Percentiles rank a stretch among this genome's conserved stretches.
Evolutionary conservation across 352 stramenopile genomes (phyloP).

Genomic region (Phytophthora sojae): DNA sequence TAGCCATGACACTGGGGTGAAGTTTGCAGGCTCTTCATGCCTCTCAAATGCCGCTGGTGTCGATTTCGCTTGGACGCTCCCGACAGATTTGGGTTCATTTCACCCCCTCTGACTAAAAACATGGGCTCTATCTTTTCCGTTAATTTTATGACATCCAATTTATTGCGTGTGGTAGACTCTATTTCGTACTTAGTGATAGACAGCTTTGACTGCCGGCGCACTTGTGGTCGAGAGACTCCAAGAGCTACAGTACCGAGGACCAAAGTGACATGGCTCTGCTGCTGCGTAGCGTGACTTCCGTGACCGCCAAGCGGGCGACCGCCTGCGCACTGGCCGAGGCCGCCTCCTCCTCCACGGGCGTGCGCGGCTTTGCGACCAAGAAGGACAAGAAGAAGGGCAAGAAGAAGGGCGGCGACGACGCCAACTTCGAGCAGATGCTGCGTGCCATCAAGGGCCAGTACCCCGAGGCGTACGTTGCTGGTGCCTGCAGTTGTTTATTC

Average conservation of each 20-base stretch:
- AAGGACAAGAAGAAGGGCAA: constrained; percentile 66
- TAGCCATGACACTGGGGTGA: no score
- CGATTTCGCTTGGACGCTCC: no score
- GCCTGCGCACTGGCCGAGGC: constrained; percentile 24
- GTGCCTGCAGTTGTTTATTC: neutral
- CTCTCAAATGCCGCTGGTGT: no score
- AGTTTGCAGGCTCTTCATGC: no score
- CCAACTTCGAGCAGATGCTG: constrained; percentile 89
- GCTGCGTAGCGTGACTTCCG: constrained; percentile 36
- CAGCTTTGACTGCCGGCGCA: neutral
- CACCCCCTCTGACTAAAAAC: no score
- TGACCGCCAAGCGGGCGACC: constrained; percentile 36
- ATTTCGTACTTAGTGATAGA: constrained; percentile 27
- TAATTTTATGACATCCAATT: neutral
- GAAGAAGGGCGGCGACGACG: constrained; percentile 63
- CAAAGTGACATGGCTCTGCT: constrained; percentile 35
- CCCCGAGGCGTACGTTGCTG: constrained; percentile 64
- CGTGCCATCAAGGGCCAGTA: constrained; percentile 82
- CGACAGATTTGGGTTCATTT: no score
- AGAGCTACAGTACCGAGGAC: constrained; percentile 11
- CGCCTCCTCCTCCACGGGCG: constrained; percentile 11
- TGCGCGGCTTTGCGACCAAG: constrained; percentile 60
- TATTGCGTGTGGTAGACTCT: constrained; percentile 6
- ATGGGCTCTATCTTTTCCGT: no score
- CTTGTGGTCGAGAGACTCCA: constrained; percentile 39